A percentile compares a stretch with the other conserved stretches of the same genome.
Evolutionary conservation across 2,329 filamentous ascomycete species (phyloP).

Genomic region (Epichloe amarillans): DNA sequence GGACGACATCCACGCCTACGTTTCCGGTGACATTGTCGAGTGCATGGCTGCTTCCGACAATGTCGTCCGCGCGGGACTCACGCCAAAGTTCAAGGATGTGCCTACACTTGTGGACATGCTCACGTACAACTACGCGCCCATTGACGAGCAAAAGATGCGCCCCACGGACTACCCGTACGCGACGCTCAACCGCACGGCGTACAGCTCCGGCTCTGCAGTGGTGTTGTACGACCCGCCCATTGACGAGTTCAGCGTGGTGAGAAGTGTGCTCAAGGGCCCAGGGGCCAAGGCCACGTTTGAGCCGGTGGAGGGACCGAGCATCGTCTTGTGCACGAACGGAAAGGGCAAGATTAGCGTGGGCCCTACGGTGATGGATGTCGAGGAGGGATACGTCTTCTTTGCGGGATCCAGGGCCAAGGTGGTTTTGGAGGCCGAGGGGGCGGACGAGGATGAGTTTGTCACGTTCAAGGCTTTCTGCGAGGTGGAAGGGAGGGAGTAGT

Average conservation of each 20-base stretch:
- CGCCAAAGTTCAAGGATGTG: slow-evolving; percentile 97
- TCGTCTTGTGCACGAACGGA: slow-evolving; percentile 80
- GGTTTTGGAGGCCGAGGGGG: slow-evolving; percentile 55
- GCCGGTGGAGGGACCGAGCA: slow-evolving; percentile 73
- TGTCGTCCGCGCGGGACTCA: slow-evolving; percentile 92
- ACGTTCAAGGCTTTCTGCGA: slow-evolving; percentile 95
- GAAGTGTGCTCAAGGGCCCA: slow-evolving; percentile 56
- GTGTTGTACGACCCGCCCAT: slow-evolving; percentile 89
- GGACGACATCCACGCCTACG: slow-evolving; percentile 94
- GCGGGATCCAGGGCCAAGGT: slow-evolving; percentile 80
- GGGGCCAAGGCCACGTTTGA: slow-evolving; percentile 83
- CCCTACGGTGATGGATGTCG: slow-evolving; percentile 60
- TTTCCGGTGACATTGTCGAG: slow-evolving; percentile 89
- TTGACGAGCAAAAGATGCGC: slow-evolving; percentile 82
- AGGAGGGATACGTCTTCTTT: slow-evolving; percentile 65
- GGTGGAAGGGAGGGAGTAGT: slow-evolving; percentile 38
- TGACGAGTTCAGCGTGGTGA: slow-evolving; percentile 85
- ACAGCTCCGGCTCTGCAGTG: slow-evolving; percentile 60
- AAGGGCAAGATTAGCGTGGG: slow-evolving; percentile 76
- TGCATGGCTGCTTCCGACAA: slow-evolving; percentile 99
- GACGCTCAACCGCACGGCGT: slow-evolving; percentile 67
- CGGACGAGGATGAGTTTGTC: slow-evolving; percentile 56
- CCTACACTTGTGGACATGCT: slow-evolving; percentile 78
- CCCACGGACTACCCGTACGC: slow-evolving; percentile 77
- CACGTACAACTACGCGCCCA: slow-evolving; percentile 91